Evolutionary conservation across 2,329 filamentous ascomycete species (phyloP), one percentile per base, ranked within the genome.

Genomic region (Thielaviopsis ethacetica): DNA sequence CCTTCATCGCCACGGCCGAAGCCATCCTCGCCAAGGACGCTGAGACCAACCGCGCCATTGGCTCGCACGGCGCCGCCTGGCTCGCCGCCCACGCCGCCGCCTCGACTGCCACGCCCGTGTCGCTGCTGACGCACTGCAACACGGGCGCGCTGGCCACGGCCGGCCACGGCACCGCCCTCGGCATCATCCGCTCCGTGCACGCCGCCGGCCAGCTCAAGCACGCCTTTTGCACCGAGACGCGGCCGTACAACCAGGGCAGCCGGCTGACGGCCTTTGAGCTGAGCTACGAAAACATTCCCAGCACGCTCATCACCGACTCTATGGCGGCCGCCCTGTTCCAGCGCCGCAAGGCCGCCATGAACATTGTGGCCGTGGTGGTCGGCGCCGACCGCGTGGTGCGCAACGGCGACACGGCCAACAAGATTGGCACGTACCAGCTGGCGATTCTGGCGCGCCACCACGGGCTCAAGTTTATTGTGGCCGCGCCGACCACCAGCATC

Each of bases 401-500:
- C 56, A 98, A 98, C 66, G 93, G 93, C 30, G 93, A 98, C 72
- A 97, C 93, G 0, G 93, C 93, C 59, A 98, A 98, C 75, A 98
- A 98, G 75, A 94, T 98, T 62, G 93, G 93, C 56, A 98, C 93
- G 0, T 97, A 98, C 69, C 80, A 85, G 58, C 79, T 98, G 3
- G 90, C 93, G 3, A 90, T 97, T n/a, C 78, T 95, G 30, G 93
- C 93, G 22, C 84, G 80, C 64, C 77, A 91, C 67, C 93, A 98
- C 66, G 87, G 88, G 19, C 79, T 97, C 67, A 95, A 91, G 70
- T 98, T 98, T 68, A 79, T 98, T 10, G 91, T 98, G 30, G 93
- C 93, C 0, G 93, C 93, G 0, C 93, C 93, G 0, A 87, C 91
- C 6, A 98, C 93, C 1, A 95, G 89, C 59, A 93, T 98, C 65